A percentile compares a stretch with the other conserved stretches of the same genome.
Evolutionary conservation across 805 yeast genomes (phyloP).

Genomic region (Metschnikowia lochheadii): DNA sequence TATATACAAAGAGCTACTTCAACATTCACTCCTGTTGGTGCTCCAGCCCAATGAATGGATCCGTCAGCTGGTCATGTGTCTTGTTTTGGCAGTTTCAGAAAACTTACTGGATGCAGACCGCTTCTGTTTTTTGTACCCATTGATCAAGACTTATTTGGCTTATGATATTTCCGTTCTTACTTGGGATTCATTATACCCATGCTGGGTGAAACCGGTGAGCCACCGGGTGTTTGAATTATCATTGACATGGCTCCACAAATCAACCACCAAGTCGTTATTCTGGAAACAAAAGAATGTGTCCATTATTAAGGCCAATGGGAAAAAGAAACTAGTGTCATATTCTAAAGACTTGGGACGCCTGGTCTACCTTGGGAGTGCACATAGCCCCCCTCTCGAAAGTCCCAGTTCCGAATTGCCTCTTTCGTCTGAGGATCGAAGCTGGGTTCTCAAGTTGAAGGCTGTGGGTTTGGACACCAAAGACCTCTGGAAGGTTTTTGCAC

Average conservation of each 20-base stretch:
- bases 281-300: slow-evolving; percentile 54
- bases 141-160: slow-evolving; percentile 68
- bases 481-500: slow-evolving; percentile 74
- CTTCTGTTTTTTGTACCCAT: slow-evolving; percentile 79
- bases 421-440: slow-evolving; percentile 61
- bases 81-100: slow-evolving; percentile 59
- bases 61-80: slow-evolving; percentile 58
- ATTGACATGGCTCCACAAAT: slow-evolving; percentile 66
- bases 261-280: slow-evolving; percentile 61
- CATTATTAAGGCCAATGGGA: slow-evolving; percentile 14
- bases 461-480: slow-evolving; percentile 73
- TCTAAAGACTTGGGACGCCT: slow-evolving; percentile 36
- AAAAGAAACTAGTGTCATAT: slow-evolving; percentile 22
- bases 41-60: slow-evolving; percentile 89
- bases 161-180: slow-evolving; percentile 70
- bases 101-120: slow-evolving; percentile 71
- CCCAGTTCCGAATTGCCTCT: slow-evolving; percentile 26
- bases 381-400: background rate
- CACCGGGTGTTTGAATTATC: slow-evolving; percentile 60
- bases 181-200: slow-evolving; percentile 63
- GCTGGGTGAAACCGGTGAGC: slow-evolving; percentile 64
- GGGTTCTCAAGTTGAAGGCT: slow-evolving; percentile 67
- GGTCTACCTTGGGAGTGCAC: slow-evolving; percentile 26
- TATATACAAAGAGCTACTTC: slow-evolving; percentile 34
- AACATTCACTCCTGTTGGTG: slow-evolving; percentile 47